These are phyloP conservation scores for Coemansia umbellata DNA, from an alignment of 192 early-diverging fungal genomes.

Conservation along the genomic window DNA sequence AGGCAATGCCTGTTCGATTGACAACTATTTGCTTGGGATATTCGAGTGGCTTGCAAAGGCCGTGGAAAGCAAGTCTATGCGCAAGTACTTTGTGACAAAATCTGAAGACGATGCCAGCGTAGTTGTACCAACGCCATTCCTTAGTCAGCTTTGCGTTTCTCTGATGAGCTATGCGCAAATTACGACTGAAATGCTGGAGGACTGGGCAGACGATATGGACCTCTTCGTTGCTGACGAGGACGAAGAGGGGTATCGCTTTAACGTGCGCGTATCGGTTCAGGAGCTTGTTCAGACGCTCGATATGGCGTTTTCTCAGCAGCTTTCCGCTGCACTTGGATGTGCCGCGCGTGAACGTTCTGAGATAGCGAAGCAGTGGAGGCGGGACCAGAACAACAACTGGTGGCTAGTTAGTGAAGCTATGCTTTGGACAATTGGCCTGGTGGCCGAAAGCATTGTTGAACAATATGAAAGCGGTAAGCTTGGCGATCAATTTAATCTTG, in stretches of 20 bases:
- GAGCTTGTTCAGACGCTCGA: conserved; percentile 66
- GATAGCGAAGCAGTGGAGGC: conserved; percentile 54
- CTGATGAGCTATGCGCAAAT: conserved; percentile 76
- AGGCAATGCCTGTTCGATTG: conserved; percentile 22
- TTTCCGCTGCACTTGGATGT: conserved; percentile 52
- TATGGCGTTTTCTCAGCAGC: conserved; percentile 47
- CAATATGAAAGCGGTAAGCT: conserved; percentile 33
- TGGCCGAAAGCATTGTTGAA: conserved; percentile 58
- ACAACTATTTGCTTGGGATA: conserved; percentile 32
- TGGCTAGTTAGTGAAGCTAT: conserved; percentile 88
- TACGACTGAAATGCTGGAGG: conserved; percentile 70
- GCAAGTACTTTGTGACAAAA: conserved; percentile 33
- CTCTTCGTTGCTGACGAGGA: conserved; percentile 90
- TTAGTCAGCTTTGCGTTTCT: conserved; percentile 56
- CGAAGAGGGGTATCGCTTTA: conserved; percentile 83
- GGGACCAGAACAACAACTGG: conserved; percentile 55
- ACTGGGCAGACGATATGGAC: conserved; percentile 80
- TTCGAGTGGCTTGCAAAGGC: conserved; percentile 47
- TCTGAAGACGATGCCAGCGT: not conserved
- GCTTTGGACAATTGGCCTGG: conserved; percentile 70
- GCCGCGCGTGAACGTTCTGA: conserved; percentile 51
- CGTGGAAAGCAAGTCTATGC: conserved; percentile 24
- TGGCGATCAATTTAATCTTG: conserved; percentile 62
- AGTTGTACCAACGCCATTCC: conserved; percentile 40
- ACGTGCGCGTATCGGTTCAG: conserved; percentile 76